phyloP scores from a whole-genome alignment of 1,139 yeast genomes.

The Lodderomyces elongisporus region DNA sequence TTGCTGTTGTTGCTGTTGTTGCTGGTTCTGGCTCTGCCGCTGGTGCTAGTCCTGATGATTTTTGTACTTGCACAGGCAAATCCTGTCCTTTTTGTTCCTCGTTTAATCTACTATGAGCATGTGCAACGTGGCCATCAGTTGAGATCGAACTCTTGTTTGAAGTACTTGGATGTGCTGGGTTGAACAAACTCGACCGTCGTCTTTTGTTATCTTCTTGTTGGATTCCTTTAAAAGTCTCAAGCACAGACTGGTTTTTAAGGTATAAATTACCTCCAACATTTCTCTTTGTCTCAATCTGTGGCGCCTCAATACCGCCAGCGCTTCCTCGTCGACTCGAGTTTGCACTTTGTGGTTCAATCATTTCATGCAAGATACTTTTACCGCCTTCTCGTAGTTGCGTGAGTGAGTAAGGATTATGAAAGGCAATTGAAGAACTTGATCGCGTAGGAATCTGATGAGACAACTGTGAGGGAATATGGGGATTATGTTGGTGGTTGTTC shows the following conservation, averaged over 20 bases:
- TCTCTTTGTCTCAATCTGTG: slow-evolving; percentile 45
- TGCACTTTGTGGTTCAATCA: slow-evolving; percentile 26
- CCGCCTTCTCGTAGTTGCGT: slow-evolving; percentile 33
- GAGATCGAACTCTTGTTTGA: slow-evolving; percentile 8
- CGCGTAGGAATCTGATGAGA: slow-evolving; percentile 12
- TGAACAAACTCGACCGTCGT: slow-evolving; percentile 35
- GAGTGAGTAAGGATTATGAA: slow-evolving; percentile 17
- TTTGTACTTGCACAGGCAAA: neutral
- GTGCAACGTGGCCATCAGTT: slow-evolving; percentile 3
- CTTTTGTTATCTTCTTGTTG: slow-evolving; percentile 44
- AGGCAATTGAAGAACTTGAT: slow-evolving; percentile 3
- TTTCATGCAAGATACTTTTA: slow-evolving; percentile 28
- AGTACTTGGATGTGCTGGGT: slow-evolving; percentile 9
- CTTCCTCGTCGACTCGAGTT: slow-evolving; percentile 22
- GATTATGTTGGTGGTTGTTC: slow-evolving; percentile 11
- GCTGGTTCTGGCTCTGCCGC: slow-evolving; percentile 3
- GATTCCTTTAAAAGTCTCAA: slow-evolving; percentile 48
- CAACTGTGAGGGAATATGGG: slow-evolving; percentile 18
- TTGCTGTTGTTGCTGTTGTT: slow-evolving; percentile 3
- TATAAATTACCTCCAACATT: slow-evolving; percentile 55
- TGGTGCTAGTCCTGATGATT: too few species aligned
- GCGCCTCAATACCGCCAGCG: slow-evolving; percentile 38
- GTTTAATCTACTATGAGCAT: neutral
- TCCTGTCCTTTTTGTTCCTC: slow-evolving; percentile 1
- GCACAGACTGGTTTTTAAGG: slow-evolving; percentile 42